Percentiles rank a stretch among this genome's conserved stretches.
Conservation (phyloP, 179 eudicot genomes). For the Monotropa hypopitys region DNA sequence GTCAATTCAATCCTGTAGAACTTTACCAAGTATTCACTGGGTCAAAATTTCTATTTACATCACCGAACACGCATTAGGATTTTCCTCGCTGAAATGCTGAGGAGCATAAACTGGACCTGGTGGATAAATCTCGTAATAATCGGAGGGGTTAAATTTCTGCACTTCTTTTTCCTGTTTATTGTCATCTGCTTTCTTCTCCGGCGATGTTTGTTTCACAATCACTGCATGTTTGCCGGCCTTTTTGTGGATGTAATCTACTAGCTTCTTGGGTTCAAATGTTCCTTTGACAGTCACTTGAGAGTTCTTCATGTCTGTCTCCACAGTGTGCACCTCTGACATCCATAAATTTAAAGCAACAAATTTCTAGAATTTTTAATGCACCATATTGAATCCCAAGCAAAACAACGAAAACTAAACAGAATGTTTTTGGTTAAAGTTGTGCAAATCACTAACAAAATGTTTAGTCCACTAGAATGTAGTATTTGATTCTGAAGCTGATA, state of each 20-base stretch:
- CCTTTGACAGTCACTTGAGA: constrained; percentile 4
- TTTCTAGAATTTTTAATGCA: background rate
- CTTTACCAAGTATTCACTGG: background rate
- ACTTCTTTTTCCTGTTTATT: background rate
- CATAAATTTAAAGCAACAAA: too few relatives aligned
- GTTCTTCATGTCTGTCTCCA: background rate
- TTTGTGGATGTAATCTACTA: background rate
- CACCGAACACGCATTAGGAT: constrained; percentile 37
- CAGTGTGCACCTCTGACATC: background rate
- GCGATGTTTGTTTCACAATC: background rate
- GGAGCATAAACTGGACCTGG: constrained; percentile 24
- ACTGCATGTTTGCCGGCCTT: background rate
- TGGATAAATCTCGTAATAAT: constrained; percentile 12
- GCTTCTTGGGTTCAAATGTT: background rate
- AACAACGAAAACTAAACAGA: background rate
- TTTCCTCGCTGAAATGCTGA: constrained; percentile 46
- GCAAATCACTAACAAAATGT: background rate
- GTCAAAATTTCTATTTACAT: constrained; percentile 18
- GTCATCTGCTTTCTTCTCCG: constrained; percentile 11
- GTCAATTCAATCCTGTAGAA: background rate
- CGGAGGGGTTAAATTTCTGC: background rate
- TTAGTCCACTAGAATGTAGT: background rate
- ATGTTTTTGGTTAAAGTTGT: background rate
- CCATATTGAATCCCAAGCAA: background rate
- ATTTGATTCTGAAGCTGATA: too few relatives aligned